A percentile compares a stretch with the other conserved stretches of the same genome.
Conservation (phyloP, 306 rosid species). For the Chamaecrista fasciculata region DNA sequence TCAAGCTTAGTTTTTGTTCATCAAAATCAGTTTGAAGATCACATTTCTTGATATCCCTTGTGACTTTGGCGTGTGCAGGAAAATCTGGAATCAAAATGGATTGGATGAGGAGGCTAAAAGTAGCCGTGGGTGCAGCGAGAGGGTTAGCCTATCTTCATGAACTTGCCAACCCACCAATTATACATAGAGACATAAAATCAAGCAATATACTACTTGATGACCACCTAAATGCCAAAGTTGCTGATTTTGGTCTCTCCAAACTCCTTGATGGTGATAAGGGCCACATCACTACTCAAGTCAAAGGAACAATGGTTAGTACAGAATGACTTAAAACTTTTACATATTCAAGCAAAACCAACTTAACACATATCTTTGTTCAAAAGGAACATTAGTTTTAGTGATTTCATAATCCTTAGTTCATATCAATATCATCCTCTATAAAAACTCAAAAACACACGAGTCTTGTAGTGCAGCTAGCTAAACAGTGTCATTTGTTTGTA, state of each 20-base stretch:
- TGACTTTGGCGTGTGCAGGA: conserved; percentile 36
- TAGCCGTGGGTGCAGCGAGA: conserved; percentile 71
- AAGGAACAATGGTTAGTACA: conserved; percentile 73
- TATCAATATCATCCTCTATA: not conserved
- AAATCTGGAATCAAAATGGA: conserved; percentile 59
- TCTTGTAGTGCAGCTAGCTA: not conserved
- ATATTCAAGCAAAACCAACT: not conserved
- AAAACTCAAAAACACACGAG: not conserved
- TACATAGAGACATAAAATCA: conserved; percentile 85
- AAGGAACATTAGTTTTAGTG: not conserved
- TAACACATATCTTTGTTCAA: not conserved
- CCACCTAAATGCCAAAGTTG: conserved; percentile 59
- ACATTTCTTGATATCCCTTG: not conserved
- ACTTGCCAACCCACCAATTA: conserved; percentile 71
- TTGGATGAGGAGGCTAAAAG: conserved; percentile 64
- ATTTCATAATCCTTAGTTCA: no score
- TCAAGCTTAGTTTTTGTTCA: not conserved
- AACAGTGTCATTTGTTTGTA: not conserved
- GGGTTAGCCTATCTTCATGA: conserved; percentile 82
- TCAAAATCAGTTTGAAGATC: not conserved
- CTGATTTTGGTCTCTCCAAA: conserved; percentile 87
- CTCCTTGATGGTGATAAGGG: conserved; percentile 52
- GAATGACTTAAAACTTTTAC: not conserved
- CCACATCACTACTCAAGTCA: conserved; percentile 73
- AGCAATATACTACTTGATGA: conserved; percentile 72